These are phyloP conservation scores for Ceratorhiza oryzae-sativae DNA, from an alignment of 1,284 basidiomycete genomes.

Conservation along the genomic window DNA sequence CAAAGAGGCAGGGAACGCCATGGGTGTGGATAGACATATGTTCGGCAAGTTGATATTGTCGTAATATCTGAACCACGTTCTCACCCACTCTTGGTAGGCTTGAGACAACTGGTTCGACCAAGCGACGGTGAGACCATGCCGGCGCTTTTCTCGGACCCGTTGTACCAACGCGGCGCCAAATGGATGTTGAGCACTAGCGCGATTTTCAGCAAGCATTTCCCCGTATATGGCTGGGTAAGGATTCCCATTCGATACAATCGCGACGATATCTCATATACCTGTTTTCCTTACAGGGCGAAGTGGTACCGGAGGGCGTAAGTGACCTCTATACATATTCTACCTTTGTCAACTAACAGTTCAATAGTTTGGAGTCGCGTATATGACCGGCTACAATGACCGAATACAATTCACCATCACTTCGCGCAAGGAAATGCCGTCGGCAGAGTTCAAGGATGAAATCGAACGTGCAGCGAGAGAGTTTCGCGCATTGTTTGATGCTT, in stretches of 20 bases:
- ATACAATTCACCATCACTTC: constrained; percentile 85
- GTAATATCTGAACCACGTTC: too few relatives aligned
- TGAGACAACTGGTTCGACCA: constrained; percentile 68
- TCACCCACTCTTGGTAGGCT: constrained; percentile 61
- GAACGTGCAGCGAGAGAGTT: constrained; percentile 70
- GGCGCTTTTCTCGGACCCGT: constrained; percentile 73
- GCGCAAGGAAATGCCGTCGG: constrained; percentile 76
- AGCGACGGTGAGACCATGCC: constrained; percentile 64
- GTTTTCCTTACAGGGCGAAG: constrained; percentile 52
- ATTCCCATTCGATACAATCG: constrained; percentile 46
- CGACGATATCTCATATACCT: constrained; percentile 3
- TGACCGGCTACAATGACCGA: constrained; percentile 72
- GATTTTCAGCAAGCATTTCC: constrained; percentile 81
- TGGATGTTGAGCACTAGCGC: constrained; percentile 88
- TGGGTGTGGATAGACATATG: constrained; percentile 85
- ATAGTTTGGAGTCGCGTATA: constrained; percentile 74
- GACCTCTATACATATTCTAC: not conserved
- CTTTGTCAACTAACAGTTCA: not conserved
- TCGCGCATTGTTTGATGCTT: constrained; percentile 59
- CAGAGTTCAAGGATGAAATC: constrained; percentile 69
- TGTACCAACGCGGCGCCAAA: constrained; percentile 68
- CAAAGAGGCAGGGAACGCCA: constrained; percentile 70
- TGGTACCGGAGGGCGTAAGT: constrained; percentile 69
- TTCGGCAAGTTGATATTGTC: constrained; percentile 58
- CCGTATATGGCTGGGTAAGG: constrained; percentile 88